phyloP scores from a whole-genome alignment of 805 yeast genomes.

The Saccharomycopsis sp. region DNA sequence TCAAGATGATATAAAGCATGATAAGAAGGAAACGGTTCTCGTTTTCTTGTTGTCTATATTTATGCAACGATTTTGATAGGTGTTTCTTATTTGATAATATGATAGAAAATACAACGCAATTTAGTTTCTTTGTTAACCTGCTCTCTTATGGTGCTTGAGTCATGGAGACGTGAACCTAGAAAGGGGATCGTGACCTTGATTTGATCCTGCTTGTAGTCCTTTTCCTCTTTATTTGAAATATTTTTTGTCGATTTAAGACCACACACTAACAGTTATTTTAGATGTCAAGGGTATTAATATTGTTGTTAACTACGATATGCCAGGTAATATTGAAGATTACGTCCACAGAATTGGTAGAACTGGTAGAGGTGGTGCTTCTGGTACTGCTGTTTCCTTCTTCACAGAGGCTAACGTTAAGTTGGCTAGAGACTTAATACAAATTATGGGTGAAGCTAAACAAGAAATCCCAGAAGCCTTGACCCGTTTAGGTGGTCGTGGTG shows the following conservation, averaged over 20 bases:
- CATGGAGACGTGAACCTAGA: conserved; percentile 36
- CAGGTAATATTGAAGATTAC: conserved; percentile 96
- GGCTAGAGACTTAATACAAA: conserved; percentile 85
- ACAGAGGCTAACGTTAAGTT: conserved; percentile 80
- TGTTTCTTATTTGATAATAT: not conserved
- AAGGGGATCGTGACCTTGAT: too few species aligned
- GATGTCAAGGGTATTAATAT: conserved; percentile 96
- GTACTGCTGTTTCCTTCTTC: conserved; percentile 94
- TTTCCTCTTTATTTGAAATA: not conserved
- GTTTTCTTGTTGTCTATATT: not conserved
- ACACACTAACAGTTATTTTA: conserved; percentile 27
- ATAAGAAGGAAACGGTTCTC: not conserved
- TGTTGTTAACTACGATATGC: conserved; percentile 95
- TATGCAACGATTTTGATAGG: not conserved
- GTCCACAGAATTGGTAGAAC: conserved; percentile 99
- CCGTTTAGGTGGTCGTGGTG: conserved; percentile 66
- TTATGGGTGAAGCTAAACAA: conserved; percentile 94
- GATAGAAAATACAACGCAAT: not conserved
- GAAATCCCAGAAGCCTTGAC: conserved; percentile 72
- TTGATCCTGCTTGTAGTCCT: not conserved
- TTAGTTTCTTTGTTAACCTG: not conserved
- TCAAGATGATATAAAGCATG: not conserved
- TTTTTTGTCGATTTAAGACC: not conserved
- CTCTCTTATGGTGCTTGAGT: conserved; percentile 40
- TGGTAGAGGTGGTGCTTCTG: conserved; percentile 96